Evolutionary conservation across 176 grass and related monocot genomes (phyloP).

Genomic region (Melocanna baccifera): DNA sequence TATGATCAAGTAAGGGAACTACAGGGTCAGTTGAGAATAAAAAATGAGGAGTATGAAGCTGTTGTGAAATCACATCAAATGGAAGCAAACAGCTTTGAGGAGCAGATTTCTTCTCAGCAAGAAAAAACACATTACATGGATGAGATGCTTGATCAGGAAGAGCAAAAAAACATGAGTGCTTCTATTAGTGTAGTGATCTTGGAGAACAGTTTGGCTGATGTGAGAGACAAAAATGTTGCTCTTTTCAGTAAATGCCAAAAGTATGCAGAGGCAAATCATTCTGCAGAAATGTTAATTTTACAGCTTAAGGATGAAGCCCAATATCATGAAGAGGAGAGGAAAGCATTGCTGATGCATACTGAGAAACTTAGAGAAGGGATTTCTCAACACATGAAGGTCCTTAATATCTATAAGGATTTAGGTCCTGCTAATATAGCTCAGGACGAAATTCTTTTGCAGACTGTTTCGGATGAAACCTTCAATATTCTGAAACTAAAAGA

Average conservation of each 20-base stretch:
- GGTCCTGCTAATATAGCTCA: slow-evolving; percentile 46
- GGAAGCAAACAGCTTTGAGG: slow-evolving; percentile 22
- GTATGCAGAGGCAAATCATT: slow-evolving; percentile 43
- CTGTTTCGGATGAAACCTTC: slow-evolving; percentile 47
- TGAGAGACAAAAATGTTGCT: slow-evolving; percentile 45
- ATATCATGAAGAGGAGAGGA: slow-evolving; percentile 45
- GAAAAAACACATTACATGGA: slow-evolving; percentile 45
- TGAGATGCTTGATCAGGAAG: slow-evolving; percentile 56
- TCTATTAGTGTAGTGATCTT: slow-evolving; percentile 60
- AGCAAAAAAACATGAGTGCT: slow-evolving; percentile 45
- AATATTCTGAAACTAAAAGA: slow-evolving; percentile 60
- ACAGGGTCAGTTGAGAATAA: slow-evolving; percentile 53
- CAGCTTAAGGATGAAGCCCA: slow-evolving; percentile 55
- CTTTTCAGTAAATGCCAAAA: slow-evolving; percentile 50
- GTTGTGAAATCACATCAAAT: slow-evolving; percentile 47
- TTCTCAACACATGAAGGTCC: slow-evolving; percentile 50
- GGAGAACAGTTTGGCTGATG: slow-evolving; percentile 62
- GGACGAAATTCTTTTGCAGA: slow-evolving; percentile 58
- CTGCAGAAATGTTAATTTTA: slow-evolving; percentile 51
- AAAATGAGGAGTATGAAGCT: slow-evolving; percentile 47
- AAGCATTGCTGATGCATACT: slow-evolving; percentile 48
- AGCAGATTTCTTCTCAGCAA: slow-evolving; percentile 61
- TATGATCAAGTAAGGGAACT: slow-evolving; percentile 62
- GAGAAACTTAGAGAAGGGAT: slow-evolving; percentile 62
- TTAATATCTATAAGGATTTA: slow-evolving; percentile 53